Conservation (phyloP, 768 basidiomycete genomes). For the Tricholoma matsutake region DNA sequence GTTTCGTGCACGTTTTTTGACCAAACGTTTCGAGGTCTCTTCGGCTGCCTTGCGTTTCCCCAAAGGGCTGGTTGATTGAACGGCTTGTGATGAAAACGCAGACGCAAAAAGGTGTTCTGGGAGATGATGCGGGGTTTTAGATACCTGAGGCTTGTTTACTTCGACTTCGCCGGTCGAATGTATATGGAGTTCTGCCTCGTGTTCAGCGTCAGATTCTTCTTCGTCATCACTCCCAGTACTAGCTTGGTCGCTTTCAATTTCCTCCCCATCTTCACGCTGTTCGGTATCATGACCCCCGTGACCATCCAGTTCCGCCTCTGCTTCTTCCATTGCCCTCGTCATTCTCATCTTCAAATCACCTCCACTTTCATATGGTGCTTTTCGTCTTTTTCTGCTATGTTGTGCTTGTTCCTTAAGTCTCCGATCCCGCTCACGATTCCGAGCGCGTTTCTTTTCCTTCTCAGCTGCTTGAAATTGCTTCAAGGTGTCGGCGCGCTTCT, state of each 20-base stretch:
- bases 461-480: constrained; percentile 14
- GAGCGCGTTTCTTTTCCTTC: constrained; percentile 13
- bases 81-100: constrained; percentile 42
- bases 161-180: neutral
- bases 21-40: constrained; percentile 21
- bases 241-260: neutral
- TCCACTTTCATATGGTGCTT: constrained; percentile 5
- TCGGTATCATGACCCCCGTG: constrained; percentile 24
- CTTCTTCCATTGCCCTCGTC: constrained; percentile 19
- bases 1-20: constrained; percentile 29
- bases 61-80: constrained; percentile 15
- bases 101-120: constrained; percentile 63
- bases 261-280: constrained; percentile 17
- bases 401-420: constrained; percentile 19
- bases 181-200: neutral
- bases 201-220: neutral
- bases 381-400: constrained; percentile 12
- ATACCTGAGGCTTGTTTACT: constrained; percentile 6
- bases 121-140: constrained; percentile 46
- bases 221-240: neutral
- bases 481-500: constrained; percentile 12
- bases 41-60: constrained; percentile 20
- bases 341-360: constrained; percentile 10
- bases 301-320: constrained; percentile 20
- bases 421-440: constrained; percentile 16